phyloP scores from a whole-genome alignment of 768 basidiomycete genomes.

The Hysterangium stoloniferum region DNA sequence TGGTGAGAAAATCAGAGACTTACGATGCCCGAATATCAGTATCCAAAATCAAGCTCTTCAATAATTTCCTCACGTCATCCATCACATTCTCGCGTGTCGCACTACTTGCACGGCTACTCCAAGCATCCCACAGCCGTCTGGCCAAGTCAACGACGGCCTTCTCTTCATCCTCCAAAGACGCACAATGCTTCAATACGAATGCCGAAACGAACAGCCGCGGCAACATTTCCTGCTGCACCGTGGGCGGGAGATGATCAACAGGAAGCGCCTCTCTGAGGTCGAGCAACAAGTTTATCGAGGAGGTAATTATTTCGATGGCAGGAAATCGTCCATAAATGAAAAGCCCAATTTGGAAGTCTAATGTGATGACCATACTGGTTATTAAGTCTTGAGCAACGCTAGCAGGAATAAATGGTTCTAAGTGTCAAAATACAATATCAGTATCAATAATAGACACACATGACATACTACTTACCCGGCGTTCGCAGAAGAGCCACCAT shows the following conservation, averaged over 20 bases:
- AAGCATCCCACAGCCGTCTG: slow-evolving; percentile 2
- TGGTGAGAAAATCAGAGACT: neutral
- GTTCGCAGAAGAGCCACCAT: slow-evolving; percentile 32
- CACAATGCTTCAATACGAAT: slow-evolving; percentile 4
- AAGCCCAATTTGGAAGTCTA: neutral
- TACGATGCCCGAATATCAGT: neutral
- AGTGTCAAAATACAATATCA: neutral
- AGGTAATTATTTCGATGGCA: neutral
- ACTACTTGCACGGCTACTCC: neutral
- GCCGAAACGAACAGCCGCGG: slow-evolving; percentile 2
- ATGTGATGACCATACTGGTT: neutral
- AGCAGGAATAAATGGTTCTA: slow-evolving; percentile 7
- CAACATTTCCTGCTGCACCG: neutral
- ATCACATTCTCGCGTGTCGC: neutral
- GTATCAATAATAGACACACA: neutral
- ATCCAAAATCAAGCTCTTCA: slow-evolving; percentile 1
- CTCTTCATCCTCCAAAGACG: neutral
- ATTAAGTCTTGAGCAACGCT: neutral
- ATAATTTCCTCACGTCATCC: neutral
- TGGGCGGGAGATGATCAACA: neutral
- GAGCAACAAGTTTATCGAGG: slow-evolving; percentile 1
- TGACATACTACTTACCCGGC: slow-evolving; percentile 31
- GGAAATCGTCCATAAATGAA: neutral
- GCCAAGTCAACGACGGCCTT: neutral
- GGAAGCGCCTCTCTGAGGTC: neutral